A percentile compares a stretch with the other conserved stretches of the same genome.
Conservation (phyloP, 2,329 filamentous ascomycete species). For the Chaetomiaceae sp. region DNA sequence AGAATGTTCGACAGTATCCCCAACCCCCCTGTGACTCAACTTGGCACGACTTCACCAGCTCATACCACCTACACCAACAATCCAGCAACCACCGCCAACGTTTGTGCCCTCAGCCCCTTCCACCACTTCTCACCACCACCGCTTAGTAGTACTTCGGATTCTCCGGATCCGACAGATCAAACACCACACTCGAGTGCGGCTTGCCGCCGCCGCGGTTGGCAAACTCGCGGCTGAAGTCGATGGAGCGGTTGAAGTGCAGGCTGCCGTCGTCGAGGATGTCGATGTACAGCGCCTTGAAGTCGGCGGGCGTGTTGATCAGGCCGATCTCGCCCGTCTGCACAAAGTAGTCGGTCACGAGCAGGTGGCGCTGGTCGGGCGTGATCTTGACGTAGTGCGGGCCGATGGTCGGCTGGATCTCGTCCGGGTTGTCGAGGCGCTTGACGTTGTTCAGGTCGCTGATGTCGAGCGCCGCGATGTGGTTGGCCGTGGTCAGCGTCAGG, state of each 20-base stretch:
- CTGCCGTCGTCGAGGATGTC: conserved; percentile 52
- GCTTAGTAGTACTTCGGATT: conserved; percentile 46
- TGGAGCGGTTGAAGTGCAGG: conserved; percentile 56
- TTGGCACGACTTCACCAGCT: too few relatives aligned
- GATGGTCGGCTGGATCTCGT: conserved; percentile 54
- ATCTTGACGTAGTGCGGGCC: conserved; percentile 63
- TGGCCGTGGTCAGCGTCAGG: conserved; percentile 56
- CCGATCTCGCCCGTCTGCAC: conserved; percentile 59
- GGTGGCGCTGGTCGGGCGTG: conserved; percentile 59
- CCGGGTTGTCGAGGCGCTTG: conserved; percentile 57
- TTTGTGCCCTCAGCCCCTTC: too few relatives aligned
- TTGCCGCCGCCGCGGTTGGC: conserved; percentile 50
- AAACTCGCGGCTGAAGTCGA: conserved; percentile 53
- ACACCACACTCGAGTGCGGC: conserved; percentile 54
- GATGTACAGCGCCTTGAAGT: conserved; percentile 60
- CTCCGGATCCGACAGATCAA: conserved; percentile 51
- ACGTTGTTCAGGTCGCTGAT: conserved; percentile 57
- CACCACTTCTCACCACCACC: neutral
- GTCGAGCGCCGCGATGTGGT: conserved; percentile 59
- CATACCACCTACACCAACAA: neutral
- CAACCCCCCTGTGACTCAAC: too few relatives aligned
- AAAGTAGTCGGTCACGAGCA: conserved; percentile 63
- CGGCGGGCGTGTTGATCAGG: conserved; percentile 56
- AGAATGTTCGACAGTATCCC: neutral
- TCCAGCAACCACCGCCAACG: neutral